phyloP scores from a whole-genome alignment of 495 filamentous ascomycete genomes.

The Trichoderma reesei region DNA sequence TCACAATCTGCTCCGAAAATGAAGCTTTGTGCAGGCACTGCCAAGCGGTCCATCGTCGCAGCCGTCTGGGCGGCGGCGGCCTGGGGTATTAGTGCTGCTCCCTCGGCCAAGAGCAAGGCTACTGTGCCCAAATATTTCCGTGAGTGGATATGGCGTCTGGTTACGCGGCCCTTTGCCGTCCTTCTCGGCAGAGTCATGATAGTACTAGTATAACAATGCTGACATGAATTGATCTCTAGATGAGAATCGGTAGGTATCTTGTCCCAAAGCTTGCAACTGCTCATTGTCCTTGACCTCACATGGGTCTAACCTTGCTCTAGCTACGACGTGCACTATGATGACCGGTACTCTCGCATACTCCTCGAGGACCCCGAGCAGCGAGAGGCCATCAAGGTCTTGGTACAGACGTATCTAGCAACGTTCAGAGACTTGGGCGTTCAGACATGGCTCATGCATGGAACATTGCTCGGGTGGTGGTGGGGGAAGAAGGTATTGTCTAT shows the following conservation, averaged over 20 bases:
- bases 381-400: conserved; percentile 40
- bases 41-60: neutral
- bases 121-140: conserved; percentile 2
- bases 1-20: neutral
- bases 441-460: conserved; percentile 23
- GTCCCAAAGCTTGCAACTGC: neutral
- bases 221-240: neutral
- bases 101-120: neutral
- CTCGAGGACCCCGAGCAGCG: conserved; percentile 40
- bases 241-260: neutral
- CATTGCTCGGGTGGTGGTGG: conserved; percentile 26
- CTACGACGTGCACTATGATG: conserved; percentile 54
- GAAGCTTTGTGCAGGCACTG: neutral
- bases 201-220: neutral
- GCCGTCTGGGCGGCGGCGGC: neutral
- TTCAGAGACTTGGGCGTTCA: conserved; percentile 39
- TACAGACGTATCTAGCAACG: conserved; percentile 56
- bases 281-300: neutral
- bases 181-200: neutral
- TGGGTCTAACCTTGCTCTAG: conserved; percentile 21
- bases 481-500: conserved; percentile 18
- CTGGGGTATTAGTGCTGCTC: neutral
- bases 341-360: conserved; percentile 42
- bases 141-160: neutral
- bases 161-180: conserved; percentile 24